A percentile compares a stretch with the other conserved stretches of the same genome.
These are phyloP conservation scores for Colletotrichum phormii DNA, from an alignment of 2,329 filamentous ascomycete genomes.

Conservation along the genomic window DNA sequence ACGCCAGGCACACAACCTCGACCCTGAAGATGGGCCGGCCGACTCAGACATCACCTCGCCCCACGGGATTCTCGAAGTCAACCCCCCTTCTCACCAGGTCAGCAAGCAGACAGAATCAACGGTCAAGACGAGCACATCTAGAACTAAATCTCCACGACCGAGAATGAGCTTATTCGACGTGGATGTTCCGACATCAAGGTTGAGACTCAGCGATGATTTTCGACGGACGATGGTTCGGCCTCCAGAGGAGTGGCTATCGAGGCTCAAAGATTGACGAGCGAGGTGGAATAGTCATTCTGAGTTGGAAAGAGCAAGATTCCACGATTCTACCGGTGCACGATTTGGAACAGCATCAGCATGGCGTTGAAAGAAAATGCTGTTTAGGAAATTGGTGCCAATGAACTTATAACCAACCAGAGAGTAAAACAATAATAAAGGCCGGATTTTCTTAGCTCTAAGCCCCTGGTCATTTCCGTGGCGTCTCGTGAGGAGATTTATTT, in stretches of 20 bases:
- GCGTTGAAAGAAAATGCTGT: too few relatives aligned
- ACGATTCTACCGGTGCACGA: too few relatives aligned
- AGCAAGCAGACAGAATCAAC: conserved; percentile 20
- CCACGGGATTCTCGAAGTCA: not conserved
- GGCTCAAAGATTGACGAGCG: not conserved
- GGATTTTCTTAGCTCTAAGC: too few relatives aligned
- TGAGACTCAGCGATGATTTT: not conserved
- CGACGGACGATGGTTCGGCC: not conserved
- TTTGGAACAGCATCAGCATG: too few relatives aligned
- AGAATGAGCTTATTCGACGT: conserved; percentile 1
- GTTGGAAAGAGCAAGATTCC: too few relatives aligned
- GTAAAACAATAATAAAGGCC: too few relatives aligned
- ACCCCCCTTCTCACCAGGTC: not conserved
- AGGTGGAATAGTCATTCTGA: too few relatives aligned
- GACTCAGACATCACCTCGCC: conserved; percentile 3
- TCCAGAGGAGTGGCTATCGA: not conserved
- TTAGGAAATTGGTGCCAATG: too few relatives aligned
- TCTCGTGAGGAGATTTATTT: too few relatives aligned
- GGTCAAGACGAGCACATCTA: not conserved
- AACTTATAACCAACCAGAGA: too few relatives aligned
- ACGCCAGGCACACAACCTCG: conserved; percentile 4
- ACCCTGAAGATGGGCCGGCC: not conserved
- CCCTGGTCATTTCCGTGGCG: too few relatives aligned
- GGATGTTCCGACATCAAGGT: not conserved
- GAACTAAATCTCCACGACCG: accelerated